Percentiles rank a stretch among this genome's conserved stretches.
phyloP scores from a whole-genome alignment of 805 yeast species.

The Wickerhamiella siamensis region DNA sequence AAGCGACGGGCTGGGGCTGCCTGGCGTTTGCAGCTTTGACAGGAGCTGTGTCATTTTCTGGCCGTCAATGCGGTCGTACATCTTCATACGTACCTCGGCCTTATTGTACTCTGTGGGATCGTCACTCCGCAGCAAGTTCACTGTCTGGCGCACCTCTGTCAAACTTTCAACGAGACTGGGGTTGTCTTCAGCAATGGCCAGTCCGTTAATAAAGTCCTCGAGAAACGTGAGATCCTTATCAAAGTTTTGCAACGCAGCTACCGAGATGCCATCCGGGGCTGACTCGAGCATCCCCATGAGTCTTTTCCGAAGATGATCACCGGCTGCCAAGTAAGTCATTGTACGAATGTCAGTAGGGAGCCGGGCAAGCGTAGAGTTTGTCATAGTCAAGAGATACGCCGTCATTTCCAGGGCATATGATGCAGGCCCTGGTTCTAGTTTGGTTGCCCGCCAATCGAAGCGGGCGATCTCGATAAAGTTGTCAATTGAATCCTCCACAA shows the following conservation, averaged over 20 bases:
- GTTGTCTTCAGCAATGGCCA: conserved; percentile 20
- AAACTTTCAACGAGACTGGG: conserved; percentile 50
- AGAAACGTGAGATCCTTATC: conserved; percentile 67
- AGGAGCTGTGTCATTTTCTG: conserved; percentile 36
- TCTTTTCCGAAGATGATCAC: conserved; percentile 66
- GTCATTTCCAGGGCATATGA: conserved; percentile 71
- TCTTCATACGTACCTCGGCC: conserved; percentile 40
- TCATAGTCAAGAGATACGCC: conserved; percentile 68
- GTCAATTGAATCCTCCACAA: conserved; percentile 67
- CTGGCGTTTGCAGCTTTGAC: conserved; percentile 7
- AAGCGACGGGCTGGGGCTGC: conserved; percentile 13
- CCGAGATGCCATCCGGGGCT: conserved; percentile 39
- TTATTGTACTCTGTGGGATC: conserved; percentile 52
- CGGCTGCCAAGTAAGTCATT: conserved; percentile 69
- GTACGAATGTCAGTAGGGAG: conserved; percentile 68
- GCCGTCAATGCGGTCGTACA: conserved; percentile 59
- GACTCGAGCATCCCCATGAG: conserved; percentile 45
- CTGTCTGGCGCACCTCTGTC: conserved; percentile 64
- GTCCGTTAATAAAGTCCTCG: conserved; percentile 34
- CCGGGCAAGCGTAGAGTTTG: conserved; percentile 68
- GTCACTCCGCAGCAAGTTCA: conserved; percentile 46
- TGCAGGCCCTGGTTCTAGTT: conserved; percentile 42
- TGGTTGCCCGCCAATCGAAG: conserved; percentile 62
- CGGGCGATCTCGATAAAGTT: conserved; percentile 75
- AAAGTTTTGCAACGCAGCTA: conserved; percentile 54